phyloP scores from a whole-genome alignment of 2,329 filamentous ascomycete genomes.

The Colletotrichum sp. region DNA sequence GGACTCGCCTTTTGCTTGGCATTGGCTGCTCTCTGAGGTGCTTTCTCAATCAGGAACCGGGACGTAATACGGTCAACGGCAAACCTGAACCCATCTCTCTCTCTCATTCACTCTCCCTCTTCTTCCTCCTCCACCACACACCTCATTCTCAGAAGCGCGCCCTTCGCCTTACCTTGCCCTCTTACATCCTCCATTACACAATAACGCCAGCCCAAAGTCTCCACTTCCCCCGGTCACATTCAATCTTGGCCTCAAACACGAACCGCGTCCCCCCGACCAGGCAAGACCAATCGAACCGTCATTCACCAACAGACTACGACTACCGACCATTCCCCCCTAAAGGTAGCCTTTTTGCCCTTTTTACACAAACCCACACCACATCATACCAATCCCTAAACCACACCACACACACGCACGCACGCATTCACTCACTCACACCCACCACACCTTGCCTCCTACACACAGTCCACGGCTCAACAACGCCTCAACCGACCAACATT shows the following conservation, averaged over 20 bases:
- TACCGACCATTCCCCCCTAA: neutral
- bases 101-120: neutral
- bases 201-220: neutral
- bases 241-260: slow-evolving; percentile 20
- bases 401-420: neutral
- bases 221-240: slow-evolving; percentile 8
- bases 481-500: neutral
- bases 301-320: neutral
- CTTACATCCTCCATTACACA: neutral
- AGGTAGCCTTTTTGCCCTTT: neutral
- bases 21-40: neutral
- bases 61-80: neutral
- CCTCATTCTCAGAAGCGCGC: neutral
- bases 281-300: neutral
- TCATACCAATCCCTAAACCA: neutral
- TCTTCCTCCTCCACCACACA: neutral
- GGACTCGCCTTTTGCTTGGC: neutral
- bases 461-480: neutral
- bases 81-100: neutral
- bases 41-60: neutral
- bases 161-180: neutral
- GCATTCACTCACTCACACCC: neutral
- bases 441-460: neutral
- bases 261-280: slow-evolving; percentile 7
- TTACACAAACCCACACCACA: neutral